A percentile compares a stretch with the other conserved stretches of the same genome.
Conservation (phyloP, 129 eudicot species). For the Flaveria bidentis region DNA sequence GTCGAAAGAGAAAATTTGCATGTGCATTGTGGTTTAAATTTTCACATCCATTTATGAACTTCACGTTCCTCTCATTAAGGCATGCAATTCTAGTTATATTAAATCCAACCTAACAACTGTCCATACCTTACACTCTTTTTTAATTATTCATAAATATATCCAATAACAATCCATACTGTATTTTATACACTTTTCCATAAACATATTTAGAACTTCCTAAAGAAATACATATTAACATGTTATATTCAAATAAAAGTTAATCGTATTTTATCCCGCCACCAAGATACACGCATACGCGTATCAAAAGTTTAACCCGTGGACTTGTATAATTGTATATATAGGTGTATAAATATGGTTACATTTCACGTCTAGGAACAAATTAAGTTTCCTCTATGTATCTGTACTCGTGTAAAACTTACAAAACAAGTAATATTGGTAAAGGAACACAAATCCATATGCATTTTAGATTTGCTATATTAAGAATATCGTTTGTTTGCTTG, state of each 20-base stretch:
- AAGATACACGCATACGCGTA: too few relatives aligned
- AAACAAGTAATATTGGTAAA: neutral
- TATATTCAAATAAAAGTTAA: too few relatives aligned
- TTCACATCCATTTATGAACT: conserved; percentile 47
- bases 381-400: conserved; percentile 8
- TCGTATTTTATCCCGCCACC: too few relatives aligned
- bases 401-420: conserved; percentile 24
- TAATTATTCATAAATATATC: neutral
- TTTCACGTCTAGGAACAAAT: conserved; percentile 14
- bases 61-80: conserved; percentile 49
- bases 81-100: conserved; percentile 38
- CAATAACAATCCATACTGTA: too few relatives aligned
- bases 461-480: neutral
- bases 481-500: neutral
- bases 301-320: too few relatives aligned
- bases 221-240: too few relatives aligned
- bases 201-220: too few relatives aligned
- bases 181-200: too few relatives aligned
- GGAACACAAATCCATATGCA: conserved; percentile 22
- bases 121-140: conserved; percentile 6
- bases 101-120: conserved; percentile 44
- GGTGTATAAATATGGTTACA: conserved; percentile 12
- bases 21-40: conserved; percentile 45
- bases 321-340: too few relatives aligned
- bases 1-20: conserved; percentile 46